Evolutionary conservation across 2,329 filamentous ascomycete species (phyloP), one percentile per base, ranked within the genome.

Genomic region (Rhynchosporium agropyri): DNA sequence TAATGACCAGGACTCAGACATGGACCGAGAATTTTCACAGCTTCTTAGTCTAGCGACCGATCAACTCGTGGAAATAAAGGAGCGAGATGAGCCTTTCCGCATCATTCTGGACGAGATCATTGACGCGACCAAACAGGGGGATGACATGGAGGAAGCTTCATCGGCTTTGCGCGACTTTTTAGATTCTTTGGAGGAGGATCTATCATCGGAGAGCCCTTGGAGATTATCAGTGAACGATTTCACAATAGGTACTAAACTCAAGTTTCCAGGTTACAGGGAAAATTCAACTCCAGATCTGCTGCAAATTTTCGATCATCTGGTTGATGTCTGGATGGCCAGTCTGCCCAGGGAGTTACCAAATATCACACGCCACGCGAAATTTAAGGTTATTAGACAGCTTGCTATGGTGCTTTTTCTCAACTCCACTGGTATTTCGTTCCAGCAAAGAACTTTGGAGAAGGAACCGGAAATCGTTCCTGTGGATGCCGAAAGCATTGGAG

Each of bases 341-440:
- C 61, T 75, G 38, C 73, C 74, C 8, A 33, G 40, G 1, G 62
- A 67, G 12, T 62, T 71, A 6, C 63, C 72, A 9, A 67, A 67
- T 43, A 33, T 56, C 10, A 63, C 65, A n/a, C 69, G 74, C 10
- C 63, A 71, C 8, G 63, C 67, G 49, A 74, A 72, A 53, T 71
- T 72, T 59, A 72, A 69, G 26, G 58, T 70, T 0, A 67, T 74
- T 8, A 69, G 71, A 9, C 67, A 67, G 40, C 63, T 74, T 1
- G 69, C 73, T 15, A 65, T 71, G 26, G 72, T 74, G n/a, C 53
- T 75, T 28, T 70, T 63, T 48, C 62, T 75, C 8, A 71, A 69
- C 55, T 75, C 72, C 3, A 54, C 72, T 29, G 67, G 63, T 31
- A 59, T 74, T 13, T 74, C 71, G 43, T 50, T 74, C 12, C 63